Conservation (phyloP, 257 asterid genomes). For the Henckelia pumila region DNA sequence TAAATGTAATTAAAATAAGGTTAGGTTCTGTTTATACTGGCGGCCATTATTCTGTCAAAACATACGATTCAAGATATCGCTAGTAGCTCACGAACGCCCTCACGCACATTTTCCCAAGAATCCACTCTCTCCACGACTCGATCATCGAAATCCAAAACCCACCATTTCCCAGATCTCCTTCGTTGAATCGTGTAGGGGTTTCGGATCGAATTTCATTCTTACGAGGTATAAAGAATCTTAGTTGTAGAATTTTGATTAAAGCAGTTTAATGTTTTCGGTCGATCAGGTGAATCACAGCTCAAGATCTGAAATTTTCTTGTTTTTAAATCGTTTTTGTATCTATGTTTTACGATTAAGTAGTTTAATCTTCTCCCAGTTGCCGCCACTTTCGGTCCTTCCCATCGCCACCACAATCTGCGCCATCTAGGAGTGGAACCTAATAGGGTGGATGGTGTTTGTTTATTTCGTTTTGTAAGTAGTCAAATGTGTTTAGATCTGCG, state of each 20-base stretch:
- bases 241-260: slow-evolving; percentile 19
- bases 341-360: too few species aligned
- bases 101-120: not conserved
- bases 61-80: not conserved
- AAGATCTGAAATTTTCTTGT: not conserved
- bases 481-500: not conserved
- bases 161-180: slow-evolving; percentile 33
- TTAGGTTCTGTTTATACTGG: not conserved
- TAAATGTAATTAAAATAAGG: too few species aligned
- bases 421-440: not conserved
- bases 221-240: slow-evolving; percentile 26
- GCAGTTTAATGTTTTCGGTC: slow-evolving; percentile 21
- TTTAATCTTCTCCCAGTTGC: not conserved
- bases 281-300: slow-evolving; percentile 22
- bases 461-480: not conserved
- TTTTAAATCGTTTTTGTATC: not conserved
- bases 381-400: not conserved
- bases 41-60: not conserved
- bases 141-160: slow-evolving; percentile 27
- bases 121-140: slow-evolving; percentile 3
- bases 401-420: not conserved
- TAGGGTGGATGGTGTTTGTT: not conserved
- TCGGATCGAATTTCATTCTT: slow-evolving; percentile 22
- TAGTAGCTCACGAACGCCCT: too few species aligned
- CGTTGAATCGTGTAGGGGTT: slow-evolving; percentile 19